A percentile compares a stretch with the other conserved stretches of the same genome.
These are phyloP conservation scores for Solanum clarkiae DNA, from an alignment of 257 asterid genomes.

Conservation along the genomic window DNA sequence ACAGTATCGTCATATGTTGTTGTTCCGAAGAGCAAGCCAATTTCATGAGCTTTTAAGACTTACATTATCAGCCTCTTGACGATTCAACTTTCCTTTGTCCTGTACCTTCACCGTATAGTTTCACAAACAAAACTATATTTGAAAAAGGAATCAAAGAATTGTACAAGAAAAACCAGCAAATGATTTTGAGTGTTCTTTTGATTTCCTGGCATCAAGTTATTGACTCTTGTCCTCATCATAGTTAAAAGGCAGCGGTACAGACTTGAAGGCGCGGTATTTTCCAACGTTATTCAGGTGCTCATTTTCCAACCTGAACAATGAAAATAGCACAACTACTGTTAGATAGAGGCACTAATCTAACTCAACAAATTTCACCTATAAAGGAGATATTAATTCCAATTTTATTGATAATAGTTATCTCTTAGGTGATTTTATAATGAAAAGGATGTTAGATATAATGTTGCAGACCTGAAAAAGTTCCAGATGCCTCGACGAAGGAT, in stretches of 20 bases:
- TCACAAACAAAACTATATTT: not conserved
- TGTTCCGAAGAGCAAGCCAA: not conserved
- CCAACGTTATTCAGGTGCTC: constrained; percentile 84
- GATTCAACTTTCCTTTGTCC: not conserved
- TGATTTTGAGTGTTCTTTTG: not conserved
- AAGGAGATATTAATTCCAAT: not conserved
- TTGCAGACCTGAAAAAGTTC: constrained; percentile 74
- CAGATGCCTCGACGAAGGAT: constrained; percentile 78
- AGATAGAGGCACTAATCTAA: not conserved
- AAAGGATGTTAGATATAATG: not conserved
- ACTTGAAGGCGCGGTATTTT: constrained; percentile 58
- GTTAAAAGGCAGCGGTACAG: constrained; percentile 75
- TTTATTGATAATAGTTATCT: not conserved
- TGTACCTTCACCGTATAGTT: not conserved
- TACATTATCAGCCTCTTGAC: not conserved
- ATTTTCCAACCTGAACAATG: constrained; percentile 52
- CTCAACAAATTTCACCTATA: not conserved
- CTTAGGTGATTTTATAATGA: not conserved
- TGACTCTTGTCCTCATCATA: constrained; percentile 40
- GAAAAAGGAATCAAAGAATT: not conserved
- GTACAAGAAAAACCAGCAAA: not conserved
- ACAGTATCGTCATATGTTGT: too few species aligned
- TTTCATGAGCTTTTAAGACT: not conserved
- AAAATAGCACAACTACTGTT: not conserved
- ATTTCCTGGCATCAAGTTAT: not conserved